A percentile compares a stretch with the other conserved stretches of the same genome.
phyloP scores from a whole-genome alignment of 371 early-diverging fungal genomes.

The Mucor racemosus region DNA sequence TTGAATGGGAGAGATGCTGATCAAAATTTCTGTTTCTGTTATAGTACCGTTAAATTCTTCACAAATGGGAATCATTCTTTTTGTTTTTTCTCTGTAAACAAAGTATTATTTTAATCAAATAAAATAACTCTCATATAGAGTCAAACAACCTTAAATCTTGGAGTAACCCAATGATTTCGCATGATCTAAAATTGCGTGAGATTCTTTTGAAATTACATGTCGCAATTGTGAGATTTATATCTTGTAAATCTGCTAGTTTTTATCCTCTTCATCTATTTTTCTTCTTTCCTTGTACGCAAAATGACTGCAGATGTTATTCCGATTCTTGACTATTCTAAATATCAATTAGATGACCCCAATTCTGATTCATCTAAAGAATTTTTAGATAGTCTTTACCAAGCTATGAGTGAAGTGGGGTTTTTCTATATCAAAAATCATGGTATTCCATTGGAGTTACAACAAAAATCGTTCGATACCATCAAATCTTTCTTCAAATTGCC shows the following conservation, averaged over 20 bases:
- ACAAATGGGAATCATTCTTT: background rate
- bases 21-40: no score
- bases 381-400: constrained; percentile 52
- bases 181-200: constrained; percentile 18
- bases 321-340: constrained; percentile 35
- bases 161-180: constrained; percentile 6
- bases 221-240: background rate
- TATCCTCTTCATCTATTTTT: background rate
- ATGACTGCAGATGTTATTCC: constrained; percentile 28
- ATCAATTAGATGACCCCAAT: constrained; percentile 23
- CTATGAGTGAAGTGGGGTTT: constrained; percentile 63
- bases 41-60: constrained; percentile 19
- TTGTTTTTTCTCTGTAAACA: constrained; percentile 2
- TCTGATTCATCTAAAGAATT: constrained; percentile 34
- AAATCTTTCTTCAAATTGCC: constrained; percentile 61
- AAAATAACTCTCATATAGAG: constrained; percentile 7
- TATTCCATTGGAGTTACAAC: constrained; percentile 44
- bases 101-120: constrained; percentile 6
- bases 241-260: background rate
- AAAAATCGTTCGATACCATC: constrained; percentile 41
- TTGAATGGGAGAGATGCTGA: background rate
- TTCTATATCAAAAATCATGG: constrained; percentile 65
- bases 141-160: constrained; percentile 1
- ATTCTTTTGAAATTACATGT: background rate
- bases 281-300: background rate